A percentile compares a stretch with the other conserved stretches of the same genome.
These are phyloP conservation scores for Huntiella omanensis DNA, from an alignment of 2,329 filamentous ascomycete species.

Conservation along the genomic window DNA sequence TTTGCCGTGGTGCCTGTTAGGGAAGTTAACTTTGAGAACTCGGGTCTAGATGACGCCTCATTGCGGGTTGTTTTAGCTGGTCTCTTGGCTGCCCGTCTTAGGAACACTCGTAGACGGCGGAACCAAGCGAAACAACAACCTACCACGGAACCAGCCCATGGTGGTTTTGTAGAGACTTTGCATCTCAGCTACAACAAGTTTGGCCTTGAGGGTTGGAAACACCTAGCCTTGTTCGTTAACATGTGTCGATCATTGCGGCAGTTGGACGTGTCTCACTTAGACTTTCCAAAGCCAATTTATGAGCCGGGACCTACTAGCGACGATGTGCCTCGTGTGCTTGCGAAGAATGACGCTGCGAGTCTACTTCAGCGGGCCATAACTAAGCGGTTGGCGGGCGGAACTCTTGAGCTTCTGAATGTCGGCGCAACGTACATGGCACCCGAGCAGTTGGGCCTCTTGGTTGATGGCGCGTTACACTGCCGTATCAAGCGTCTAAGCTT, in stretches of 20 bases:
- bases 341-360: constrained; percentile 33
- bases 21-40: constrained; percentile 72
- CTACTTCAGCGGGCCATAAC: constrained; percentile 59
- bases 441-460: constrained; percentile 51
- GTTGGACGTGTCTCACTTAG: constrained; percentile 70
- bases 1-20: constrained; percentile 81
- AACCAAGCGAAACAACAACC: constrained; percentile 12
- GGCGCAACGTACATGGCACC: constrained; percentile 58
- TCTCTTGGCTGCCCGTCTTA: constrained; percentile 58
- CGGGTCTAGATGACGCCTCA: constrained; percentile 70
- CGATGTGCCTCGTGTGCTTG: constrained; percentile 16
- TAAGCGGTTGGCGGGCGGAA: constrained; percentile 55
- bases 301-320: constrained; percentile 12
- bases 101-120: constrained; percentile 28
- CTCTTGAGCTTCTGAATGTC: constrained; percentile 66
- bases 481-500: constrained; percentile 65
- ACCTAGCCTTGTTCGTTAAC: constrained; percentile 77
- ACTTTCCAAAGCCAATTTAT: constrained; percentile 37
- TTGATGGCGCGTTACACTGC: constrained; percentile 66
- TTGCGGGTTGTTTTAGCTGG: constrained; percentile 73
- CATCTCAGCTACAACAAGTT: constrained; percentile 87
- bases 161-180: constrained; percentile 68
- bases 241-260: constrained; percentile 73
- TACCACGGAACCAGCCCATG: constrained; percentile 26
- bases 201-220: constrained; percentile 72